Base-by-base conservation (phyloP, 495 filamentous ascomycete species). In the Talaromyces nanjingensis region DNA sequence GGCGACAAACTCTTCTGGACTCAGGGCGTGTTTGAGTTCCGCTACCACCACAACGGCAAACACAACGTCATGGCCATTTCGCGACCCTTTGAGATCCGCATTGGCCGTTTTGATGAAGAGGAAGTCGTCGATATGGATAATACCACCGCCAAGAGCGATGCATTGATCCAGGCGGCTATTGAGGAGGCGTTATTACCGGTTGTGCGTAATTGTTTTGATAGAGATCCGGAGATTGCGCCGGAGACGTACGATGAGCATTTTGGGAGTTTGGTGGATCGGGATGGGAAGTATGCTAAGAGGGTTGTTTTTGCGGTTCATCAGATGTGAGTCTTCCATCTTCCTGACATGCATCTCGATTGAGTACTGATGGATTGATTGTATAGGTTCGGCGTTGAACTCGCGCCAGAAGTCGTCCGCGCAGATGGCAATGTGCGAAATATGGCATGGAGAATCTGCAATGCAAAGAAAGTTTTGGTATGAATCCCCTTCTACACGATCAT, bases 1-100 rank as follows among this genome's bases (percentile, higher is more conserved):
- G 93, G 93, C 45, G 92, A 97, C 81, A 98, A 98, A 78, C 82
- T 94, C 14, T 98, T 91, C 86, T 98, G 94, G 94, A 94, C 88
- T 1, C 89, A 93, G 47, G 94, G 94, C 57, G 89, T 92, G 45
- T 98, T 96, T 71, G 94, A 98, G 70, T 93, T 98, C 77, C 87
- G 94, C 9, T 97, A 97, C 76, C 94, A 98, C 79, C 94, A 98
- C 77, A 89, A 91, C 67, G 91, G 91, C 63, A 89, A 90, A 69
- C 91, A 98, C 74, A 91, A 91, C 68, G 93, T 98, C 71, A 97
- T 98, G 96, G 89, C 92, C 20, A 91, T 98, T 67, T 96, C 92
- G 16, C 82, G 89, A 69, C 92, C 94, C 0, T 98, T 98, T 69
- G 94, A 97, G 74, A 89, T 97, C 55, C 85, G 87, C 18, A 88